Percentiles rank a stretch among this genome's conserved stretches.
phyloP scores from a whole-genome alignment of 176 grass and related monocot genomes.

The Paspalum vaginatum region DNA sequence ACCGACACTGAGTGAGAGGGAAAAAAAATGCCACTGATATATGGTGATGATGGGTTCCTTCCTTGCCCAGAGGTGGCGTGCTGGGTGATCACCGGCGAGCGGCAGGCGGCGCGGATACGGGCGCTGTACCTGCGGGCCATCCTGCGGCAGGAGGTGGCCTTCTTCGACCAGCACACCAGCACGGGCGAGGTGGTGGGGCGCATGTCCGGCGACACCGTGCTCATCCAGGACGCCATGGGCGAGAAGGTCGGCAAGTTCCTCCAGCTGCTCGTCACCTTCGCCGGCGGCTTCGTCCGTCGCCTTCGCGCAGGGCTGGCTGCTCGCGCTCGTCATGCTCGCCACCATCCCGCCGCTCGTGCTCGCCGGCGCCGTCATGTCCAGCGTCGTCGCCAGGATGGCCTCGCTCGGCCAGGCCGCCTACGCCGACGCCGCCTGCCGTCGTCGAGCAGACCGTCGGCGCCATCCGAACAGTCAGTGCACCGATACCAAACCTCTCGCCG shows the following conservation, averaged over 20 bases:
- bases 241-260: slow-evolving; percentile 80
- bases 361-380: slow-evolving; percentile 57
- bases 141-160: slow-evolving; percentile 66
- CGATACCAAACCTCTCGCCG: neutral
- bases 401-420: slow-evolving; percentile 63
- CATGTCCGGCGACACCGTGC: slow-evolving; percentile 81
- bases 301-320: slow-evolving; percentile 64
- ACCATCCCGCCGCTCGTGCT: slow-evolving; percentile 60
- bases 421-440: slow-evolving; percentile 48
- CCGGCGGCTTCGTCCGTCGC: slow-evolving; percentile 64
- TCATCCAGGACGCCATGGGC: slow-evolving; percentile 87
- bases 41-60: too few species aligned
- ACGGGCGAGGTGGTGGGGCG: slow-evolving; percentile 67
- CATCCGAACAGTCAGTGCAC: slow-evolving; percentile 53
- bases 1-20: too few species aligned
- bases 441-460: slow-evolving; percentile 72
- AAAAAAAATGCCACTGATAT: too few species aligned
- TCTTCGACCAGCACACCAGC: slow-evolving; percentile 60
- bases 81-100: slow-evolving; percentile 79
- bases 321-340: slow-evolving; percentile 60
- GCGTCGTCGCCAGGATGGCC: slow-evolving; percentile 50
- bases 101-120: slow-evolving; percentile 65
- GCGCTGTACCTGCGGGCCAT: slow-evolving; percentile 63
- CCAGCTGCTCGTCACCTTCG: slow-evolving; percentile 55
- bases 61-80: slow-evolving; percentile 66